Base-by-base conservation (phyloP, 495 filamentous ascomycete genomes). In the Xylaria castorea region DNA sequence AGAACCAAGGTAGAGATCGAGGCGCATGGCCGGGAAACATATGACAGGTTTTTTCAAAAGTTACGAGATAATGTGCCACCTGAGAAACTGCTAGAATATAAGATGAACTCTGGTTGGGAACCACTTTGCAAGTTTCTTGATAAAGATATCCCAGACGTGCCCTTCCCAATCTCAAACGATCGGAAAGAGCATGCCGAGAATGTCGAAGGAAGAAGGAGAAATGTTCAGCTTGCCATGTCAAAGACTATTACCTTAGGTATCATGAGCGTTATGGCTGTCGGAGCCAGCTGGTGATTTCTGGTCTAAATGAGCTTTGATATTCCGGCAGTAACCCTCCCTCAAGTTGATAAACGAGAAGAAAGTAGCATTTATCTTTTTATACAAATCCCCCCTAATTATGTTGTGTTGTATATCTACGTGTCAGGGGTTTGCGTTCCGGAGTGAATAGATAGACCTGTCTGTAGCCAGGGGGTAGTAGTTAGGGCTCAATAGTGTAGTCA, bases 101-200 rank as follows among this genome's bases (percentile, higher is more conserved):
- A 80, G 42, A 68, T 86, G 2, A 79, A 73, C 46, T 79, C 83
- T 60, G 86, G 86, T 5, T 88, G 85, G 84, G 83, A 71, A 68
- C 84, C 85, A 2, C 66, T 88, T 14, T 87, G 86, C 70, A 62
- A 79, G 66, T 84, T 84, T 66, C 73, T 87, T 11, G 84, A 81
- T 1, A 79, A 77, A 32, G 78, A 81, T 16, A 71, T 83, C 16
- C 85, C 85, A 2, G 79, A 75, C 48, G 72, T 80, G 16, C 75
- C 77, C 3, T 88, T 88, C 68, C 85, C 86, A 20, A 71, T 75
- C 61, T 77, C 76, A 0, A 85, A 85, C 70, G 81, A 83, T 6
- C 18, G 42, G 42, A 44, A 44, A 44, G 42, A 16, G 42, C 42
- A 44, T 18, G 42, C 42, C 14, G 42, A 44, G 42, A 20, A 46